Percentiles rank a stretch among this genome's conserved stretches.
Evolutionary conservation across 129 eudicot species (phyloP).

Genomic region (Helianthus tuberosus): DNA sequence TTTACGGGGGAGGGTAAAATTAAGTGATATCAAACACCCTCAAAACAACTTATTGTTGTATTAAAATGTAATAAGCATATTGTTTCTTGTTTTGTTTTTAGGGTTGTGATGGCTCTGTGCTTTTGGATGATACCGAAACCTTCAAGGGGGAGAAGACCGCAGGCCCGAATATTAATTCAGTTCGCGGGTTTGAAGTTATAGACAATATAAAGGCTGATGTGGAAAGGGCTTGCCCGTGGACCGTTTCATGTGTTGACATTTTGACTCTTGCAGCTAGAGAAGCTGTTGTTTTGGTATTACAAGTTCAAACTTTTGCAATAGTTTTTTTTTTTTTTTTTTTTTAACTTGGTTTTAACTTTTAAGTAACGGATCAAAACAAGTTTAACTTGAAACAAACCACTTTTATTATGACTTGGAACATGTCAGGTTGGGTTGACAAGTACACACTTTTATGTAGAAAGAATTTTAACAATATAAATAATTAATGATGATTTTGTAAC

Average conservation of each 20-base stretch:
- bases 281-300: conserved; percentile 61
- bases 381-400: background rate
- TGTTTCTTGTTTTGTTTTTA: conserved; percentile 28
- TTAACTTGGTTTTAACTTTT: background rate
- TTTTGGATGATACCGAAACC: conserved; percentile 59
- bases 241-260: conserved; percentile 80
- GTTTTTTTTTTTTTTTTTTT: background rate
- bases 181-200: conserved; percentile 62
- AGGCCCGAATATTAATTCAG: conserved; percentile 59
- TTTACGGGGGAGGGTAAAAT: too few relatives aligned
- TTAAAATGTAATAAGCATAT: background rate
- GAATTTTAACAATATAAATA: too few relatives aligned
- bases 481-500: too few relatives aligned
- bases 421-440: background rate
- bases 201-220: conserved; percentile 66
- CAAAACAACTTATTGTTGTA: background rate
- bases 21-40: too few relatives aligned
- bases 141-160: conserved; percentile 72
- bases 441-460: background rate
- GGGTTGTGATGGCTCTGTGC: conserved; percentile 88
- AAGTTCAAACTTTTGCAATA: conserved; percentile 1
- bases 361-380: background rate
- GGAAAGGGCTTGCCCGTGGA: conserved; percentile 63
- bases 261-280: conserved; percentile 82
- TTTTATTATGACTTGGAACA: background rate